phyloP scores from a whole-genome alignment of 768 basidiomycete species.

The Suillus tomentosus region DNA sequence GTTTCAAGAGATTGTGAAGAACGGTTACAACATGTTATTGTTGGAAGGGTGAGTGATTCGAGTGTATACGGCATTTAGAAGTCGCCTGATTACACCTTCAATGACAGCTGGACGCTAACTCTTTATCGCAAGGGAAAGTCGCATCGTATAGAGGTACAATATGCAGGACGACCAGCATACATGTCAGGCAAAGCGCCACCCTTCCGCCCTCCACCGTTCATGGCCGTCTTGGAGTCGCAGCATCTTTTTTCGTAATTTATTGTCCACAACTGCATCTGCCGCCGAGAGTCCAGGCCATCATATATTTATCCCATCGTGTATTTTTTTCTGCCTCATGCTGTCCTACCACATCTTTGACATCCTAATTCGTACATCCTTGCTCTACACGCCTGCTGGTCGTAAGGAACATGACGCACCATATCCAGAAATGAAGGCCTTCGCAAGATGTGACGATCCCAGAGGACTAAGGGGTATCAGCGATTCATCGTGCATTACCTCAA shows the following conservation, averaged over 20 bases:
- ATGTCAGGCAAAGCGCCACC: slow-evolving; percentile 49
- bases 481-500: slow-evolving; percentile 34
- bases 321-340: slow-evolving; percentile 36
- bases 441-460: slow-evolving; percentile 29
- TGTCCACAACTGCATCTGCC: slow-evolving; percentile 25
- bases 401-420: slow-evolving; percentile 26
- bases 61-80: slow-evolving; percentile 1
- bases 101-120: slow-evolving; percentile 64
- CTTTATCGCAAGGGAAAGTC: slow-evolving; percentile 61
- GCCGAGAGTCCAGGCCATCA: slow-evolving; percentile 13
- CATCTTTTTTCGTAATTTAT: slow-evolving; percentile 32
- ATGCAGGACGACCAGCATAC: slow-evolving; percentile 67
- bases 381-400: slow-evolving; percentile 20
- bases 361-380: slow-evolving; percentile 19
- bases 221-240: slow-evolving; percentile 57
- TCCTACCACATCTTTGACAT: slow-evolving; percentile 22
- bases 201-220: slow-evolving; percentile 61
- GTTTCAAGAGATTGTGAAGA: slow-evolving; percentile 52
- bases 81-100: slow-evolving; percentile 8
- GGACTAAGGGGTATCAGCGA: slow-evolving; percentile 7
- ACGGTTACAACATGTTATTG: slow-evolving; percentile 64
- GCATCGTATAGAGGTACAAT: slow-evolving; percentile 69
- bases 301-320: slow-evolving; percentile 23
- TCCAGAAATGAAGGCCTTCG: background rate
- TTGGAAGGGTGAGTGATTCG: slow-evolving; percentile 59